phyloP scores from a whole-genome alignment of 1,139 yeast species.

The Lodderomyces jiufengensis region DNA sequence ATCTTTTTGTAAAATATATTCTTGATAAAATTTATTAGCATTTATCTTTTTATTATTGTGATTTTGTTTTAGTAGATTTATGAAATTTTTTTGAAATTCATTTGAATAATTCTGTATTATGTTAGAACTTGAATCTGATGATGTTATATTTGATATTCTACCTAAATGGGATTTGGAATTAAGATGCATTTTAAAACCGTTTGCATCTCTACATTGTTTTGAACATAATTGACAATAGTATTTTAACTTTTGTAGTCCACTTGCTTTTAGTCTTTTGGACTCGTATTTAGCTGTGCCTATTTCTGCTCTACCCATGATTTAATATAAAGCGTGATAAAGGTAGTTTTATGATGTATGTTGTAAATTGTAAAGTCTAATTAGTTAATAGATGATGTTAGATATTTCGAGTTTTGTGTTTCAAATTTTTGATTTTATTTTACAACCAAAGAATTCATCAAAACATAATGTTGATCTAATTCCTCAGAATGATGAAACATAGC shows the following conservation, averaged over 20 bases:
- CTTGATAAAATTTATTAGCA: conserved; percentile 88
- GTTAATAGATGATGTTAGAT: no score
- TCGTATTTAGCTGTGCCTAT: conserved; percentile 79
- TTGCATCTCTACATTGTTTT: conserved; percentile 93
- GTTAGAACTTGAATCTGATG: conserved; percentile 34
- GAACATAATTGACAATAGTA: conserved; percentile 91
- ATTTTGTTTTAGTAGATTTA: conserved; percentile 55
- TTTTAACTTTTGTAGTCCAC: conserved; percentile 79
- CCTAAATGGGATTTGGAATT: conserved; percentile 72
- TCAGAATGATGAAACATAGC: no score
- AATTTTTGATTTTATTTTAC: no score
- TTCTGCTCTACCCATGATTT: conserved; percentile 47
- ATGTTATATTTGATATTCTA: conserved; percentile 40
- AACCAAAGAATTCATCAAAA: no score
- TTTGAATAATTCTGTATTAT: conserved; percentile 59
- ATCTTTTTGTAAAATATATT: conserved; percentile 65
- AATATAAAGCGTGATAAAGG: no score
- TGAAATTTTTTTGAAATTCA: conserved; percentile 61
- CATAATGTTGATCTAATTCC: no score
- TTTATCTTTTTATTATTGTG: conserved; percentile 83
- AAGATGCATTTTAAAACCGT: conserved; percentile 88
- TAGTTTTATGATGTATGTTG: no score
- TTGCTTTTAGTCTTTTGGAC: conserved; percentile 73
- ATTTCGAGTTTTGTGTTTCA: no score
- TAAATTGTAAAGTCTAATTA: no score